A percentile compares a stretch with the other conserved stretches of the same genome.
Conservation (phyloP, 495 filamentous ascomycete genomes). For the Tuber calosporum region DNA sequence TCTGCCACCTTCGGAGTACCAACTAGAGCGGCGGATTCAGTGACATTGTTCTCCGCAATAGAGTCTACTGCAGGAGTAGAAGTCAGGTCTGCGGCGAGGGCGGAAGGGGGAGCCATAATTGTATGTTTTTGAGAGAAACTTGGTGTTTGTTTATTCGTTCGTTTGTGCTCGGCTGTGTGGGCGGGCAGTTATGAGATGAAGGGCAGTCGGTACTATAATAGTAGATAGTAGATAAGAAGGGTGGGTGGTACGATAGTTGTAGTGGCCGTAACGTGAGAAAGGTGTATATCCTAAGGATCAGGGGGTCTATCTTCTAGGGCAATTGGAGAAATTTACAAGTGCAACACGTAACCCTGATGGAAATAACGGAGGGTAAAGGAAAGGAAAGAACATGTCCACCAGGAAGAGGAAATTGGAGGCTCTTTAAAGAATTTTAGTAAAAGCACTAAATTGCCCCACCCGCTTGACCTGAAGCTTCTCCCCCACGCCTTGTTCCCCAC, state of each 20-base stretch:
- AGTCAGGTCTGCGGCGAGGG: constrained; percentile 9
- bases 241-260: neutral
- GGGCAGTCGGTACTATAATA: constrained; percentile 1
- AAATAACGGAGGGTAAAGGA: neutral
- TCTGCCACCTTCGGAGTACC: constrained; percentile 28
- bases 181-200: neutral
- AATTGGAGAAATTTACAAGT: neutral
- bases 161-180: neutral
- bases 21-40: constrained; percentile 4
- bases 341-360: neutral
- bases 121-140: neutral
- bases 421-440: neutral
- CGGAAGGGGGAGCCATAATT: constrained; percentile 30
- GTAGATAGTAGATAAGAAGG: neutral
- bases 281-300: neutral
- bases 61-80: constrained; percentile 10
- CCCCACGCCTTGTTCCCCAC: neutral
- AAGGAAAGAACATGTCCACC: neutral
- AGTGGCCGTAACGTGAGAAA: neutral
- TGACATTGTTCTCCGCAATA: constrained; percentile 1
- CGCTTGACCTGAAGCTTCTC: neutral
- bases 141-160: neutral
- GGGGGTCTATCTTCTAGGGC: neutral
- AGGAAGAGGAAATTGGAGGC: neutral
- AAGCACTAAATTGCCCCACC: neutral